phyloP scores from a whole-genome alignment of 1,284 basidiomycete genomes.

The Papiliotrema fonsecae region DNA sequence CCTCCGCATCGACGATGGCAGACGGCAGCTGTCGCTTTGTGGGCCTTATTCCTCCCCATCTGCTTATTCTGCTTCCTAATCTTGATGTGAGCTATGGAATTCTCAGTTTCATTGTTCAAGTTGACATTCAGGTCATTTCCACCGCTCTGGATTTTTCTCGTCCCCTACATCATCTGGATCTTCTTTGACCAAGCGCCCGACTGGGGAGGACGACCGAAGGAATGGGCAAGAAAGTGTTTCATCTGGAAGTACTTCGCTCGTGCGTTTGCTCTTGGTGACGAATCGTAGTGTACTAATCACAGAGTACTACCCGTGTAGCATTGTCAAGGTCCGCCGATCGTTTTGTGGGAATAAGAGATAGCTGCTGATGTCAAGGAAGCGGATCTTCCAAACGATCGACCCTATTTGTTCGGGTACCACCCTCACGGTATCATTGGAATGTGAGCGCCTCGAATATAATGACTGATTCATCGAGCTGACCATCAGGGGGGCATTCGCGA shows the following conservation, averaged over 20 bases:
- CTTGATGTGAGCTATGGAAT: slow-evolving; percentile 60
- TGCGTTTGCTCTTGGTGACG: slow-evolving; percentile 13
- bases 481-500: slow-evolving; percentile 79
- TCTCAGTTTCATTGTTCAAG: background rate
- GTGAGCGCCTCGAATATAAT: slow-evolving; percentile 50
- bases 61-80: slow-evolving; percentile 67
- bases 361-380: slow-evolving; percentile 57
- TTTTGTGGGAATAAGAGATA: slow-evolving; percentile 1
- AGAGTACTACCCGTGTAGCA: slow-evolving; percentile 75
- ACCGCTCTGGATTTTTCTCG: slow-evolving; percentile 76
- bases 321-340: slow-evolving; percentile 24
- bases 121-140: slow-evolving; percentile 70
- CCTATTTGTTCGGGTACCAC: slow-evolving; percentile 96
- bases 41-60: slow-evolving; percentile 75
- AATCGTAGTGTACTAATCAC: background rate
- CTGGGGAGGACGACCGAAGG: slow-evolving; percentile 67
- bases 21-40: slow-evolving; percentile 78
- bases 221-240: slow-evolving; percentile 66
- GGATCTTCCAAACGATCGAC: slow-evolving; percentile 81
- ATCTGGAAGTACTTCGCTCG: slow-evolving; percentile 61
- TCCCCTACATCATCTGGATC: slow-evolving; percentile 79
- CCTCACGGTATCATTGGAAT: slow-evolving; percentile 95
- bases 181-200: slow-evolving; percentile 73
- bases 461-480: slow-evolving; percentile 2
- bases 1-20: slow-evolving; percentile 62